These are phyloP conservation scores for Xylaria multiplex DNA, from an alignment of 2,329 filamentous ascomycete species.

Conservation along the genomic window DNA sequence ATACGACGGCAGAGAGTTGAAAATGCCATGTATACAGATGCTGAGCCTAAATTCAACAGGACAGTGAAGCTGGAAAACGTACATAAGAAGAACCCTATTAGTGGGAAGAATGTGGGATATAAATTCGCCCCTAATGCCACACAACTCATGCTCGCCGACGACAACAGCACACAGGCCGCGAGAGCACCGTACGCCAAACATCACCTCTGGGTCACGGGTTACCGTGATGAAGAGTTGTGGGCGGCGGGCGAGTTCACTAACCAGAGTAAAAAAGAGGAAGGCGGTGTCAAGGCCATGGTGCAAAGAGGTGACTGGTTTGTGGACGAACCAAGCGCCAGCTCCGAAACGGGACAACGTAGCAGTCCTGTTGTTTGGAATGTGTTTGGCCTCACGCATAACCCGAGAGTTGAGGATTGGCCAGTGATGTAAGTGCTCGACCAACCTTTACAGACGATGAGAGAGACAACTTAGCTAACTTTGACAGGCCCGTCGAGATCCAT, in stretches of 20 bases:
- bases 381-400: slow-evolving; percentile 61
- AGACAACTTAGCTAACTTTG: slow-evolving; percentile 12
- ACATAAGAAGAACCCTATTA: slow-evolving; percentile 57
- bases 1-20: slow-evolving; percentile 60
- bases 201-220: slow-evolving; percentile 60
- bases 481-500: slow-evolving; percentile 60
- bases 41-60: slow-evolving; percentile 63
- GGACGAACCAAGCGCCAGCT: slow-evolving; percentile 39
- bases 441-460: not conserved
- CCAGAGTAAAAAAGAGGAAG: slow-evolving; percentile 56
- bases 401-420: slow-evolving; percentile 61
- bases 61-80: slow-evolving; percentile 61
- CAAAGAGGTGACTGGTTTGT: slow-evolving; percentile 59
- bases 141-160: slow-evolving; percentile 59
- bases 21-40: slow-evolving; percentile 60
- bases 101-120: slow-evolving; percentile 61
- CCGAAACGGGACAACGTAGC: slow-evolving; percentile 54
- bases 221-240: slow-evolving; percentile 61
- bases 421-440: slow-evolving; percentile 57
- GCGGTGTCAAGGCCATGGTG: slow-evolving; percentile 60
- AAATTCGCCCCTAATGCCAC: slow-evolving; percentile 58
- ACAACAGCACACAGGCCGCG: slow-evolving; percentile 54
- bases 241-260: slow-evolving; percentile 63
- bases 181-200: slow-evolving; percentile 59
- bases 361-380: slow-evolving; percentile 64